Evolutionary conservation across 2,329 filamentous ascomycete species (phyloP).

Genomic region (Ramularia collo-cygni): DNA sequence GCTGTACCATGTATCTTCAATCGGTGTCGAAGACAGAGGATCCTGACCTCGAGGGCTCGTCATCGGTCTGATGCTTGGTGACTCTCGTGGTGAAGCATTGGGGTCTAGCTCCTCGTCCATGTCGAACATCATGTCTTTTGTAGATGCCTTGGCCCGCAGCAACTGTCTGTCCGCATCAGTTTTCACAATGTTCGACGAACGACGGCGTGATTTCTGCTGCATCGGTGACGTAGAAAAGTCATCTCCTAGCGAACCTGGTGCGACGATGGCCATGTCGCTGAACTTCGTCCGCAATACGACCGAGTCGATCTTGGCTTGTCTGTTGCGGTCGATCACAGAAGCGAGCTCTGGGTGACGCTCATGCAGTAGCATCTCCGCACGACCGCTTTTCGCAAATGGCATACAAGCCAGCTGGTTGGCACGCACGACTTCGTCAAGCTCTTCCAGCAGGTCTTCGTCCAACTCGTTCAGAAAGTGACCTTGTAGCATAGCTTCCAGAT

Average conservation of each 20-base stretch:
- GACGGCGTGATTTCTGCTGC: slow-evolving; percentile 37
- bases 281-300: slow-evolving; percentile 61
- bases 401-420: slow-evolving; percentile 73
- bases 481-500: slow-evolving; percentile 85
- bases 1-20: slow-evolving; percentile 34
- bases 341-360: slow-evolving; percentile 58
- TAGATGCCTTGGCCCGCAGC: slow-evolving; percentile 61
- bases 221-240: slow-evolving; percentile 39
- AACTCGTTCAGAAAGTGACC: slow-evolving; percentile 78
- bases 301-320: slow-evolving; percentile 63
- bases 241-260: slow-evolving; percentile 61
- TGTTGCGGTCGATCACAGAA: slow-evolving; percentile 61
- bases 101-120: slow-evolving; percentile 70
- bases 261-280: slow-evolving; percentile 59
- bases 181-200: slow-evolving; percentile 33
- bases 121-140: slow-evolving; percentile 77
- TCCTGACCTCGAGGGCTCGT: slow-evolving; percentile 20
- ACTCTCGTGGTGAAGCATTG: slow-evolving; percentile 19
- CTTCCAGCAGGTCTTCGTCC: slow-evolving; percentile 71
- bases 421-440: slow-evolving; percentile 73
- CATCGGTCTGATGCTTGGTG: slow-evolving; percentile 24
- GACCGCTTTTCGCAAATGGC: slow-evolving; percentile 70
- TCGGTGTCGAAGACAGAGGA: slow-evolving; percentile 17
- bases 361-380: slow-evolving; percentile 59
- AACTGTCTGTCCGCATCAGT: slow-evolving; percentile 53